Percentiles rank a stretch among this genome's conserved stretches.
These are phyloP conservation scores for Hypoxylon rubiginosum DNA, from an alignment of 2,329 filamentous ascomycete genomes.

Conservation along the genomic window DNA sequence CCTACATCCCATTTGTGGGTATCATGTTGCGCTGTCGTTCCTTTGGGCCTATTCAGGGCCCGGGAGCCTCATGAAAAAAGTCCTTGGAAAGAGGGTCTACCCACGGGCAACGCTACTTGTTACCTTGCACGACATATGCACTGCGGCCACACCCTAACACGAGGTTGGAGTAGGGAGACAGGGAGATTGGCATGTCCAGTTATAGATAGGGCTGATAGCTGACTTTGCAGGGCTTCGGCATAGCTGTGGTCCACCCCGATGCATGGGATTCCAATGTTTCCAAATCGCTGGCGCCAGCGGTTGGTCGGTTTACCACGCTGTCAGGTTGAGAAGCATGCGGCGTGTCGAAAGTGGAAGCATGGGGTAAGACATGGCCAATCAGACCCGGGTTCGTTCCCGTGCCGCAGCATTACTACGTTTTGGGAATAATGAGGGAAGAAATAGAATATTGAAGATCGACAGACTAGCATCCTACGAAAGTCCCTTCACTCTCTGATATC, in stretches of 20 bases:
- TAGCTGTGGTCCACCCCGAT: conserved; percentile 22
- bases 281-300: conserved; percentile 33
- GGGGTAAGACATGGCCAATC: conserved; percentile 21
- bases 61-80: conserved; percentile 32
- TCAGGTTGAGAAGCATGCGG: neutral
- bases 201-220: conserved; percentile 38
- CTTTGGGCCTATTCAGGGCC: conserved; percentile 20
- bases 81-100: conserved; percentile 4
- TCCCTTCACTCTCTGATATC: neutral
- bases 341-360: neutral
- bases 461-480: neutral
- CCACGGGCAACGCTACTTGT: conserved; percentile 16
- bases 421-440: conserved; percentile 5
- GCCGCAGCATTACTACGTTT: conserved; percentile 27
- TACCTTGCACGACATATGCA: conserved; percentile 21
- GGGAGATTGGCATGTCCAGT: conserved; percentile 15
- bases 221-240: conserved; percentile 18
- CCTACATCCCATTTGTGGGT: conserved; percentile 25
- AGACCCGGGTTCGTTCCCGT: conserved; percentile 7
- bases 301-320: conserved; percentile 28
- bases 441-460: neutral
- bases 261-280: conserved; percentile 22
- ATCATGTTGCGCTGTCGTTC: conserved; percentile 40
- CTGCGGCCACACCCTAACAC: conserved; percentile 26
- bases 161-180: conserved; percentile 23